These are phyloP conservation scores for Kingdonia uniflora DNA, from an alignment of 164 flowering plant species.

Conservation along the genomic window DNA sequence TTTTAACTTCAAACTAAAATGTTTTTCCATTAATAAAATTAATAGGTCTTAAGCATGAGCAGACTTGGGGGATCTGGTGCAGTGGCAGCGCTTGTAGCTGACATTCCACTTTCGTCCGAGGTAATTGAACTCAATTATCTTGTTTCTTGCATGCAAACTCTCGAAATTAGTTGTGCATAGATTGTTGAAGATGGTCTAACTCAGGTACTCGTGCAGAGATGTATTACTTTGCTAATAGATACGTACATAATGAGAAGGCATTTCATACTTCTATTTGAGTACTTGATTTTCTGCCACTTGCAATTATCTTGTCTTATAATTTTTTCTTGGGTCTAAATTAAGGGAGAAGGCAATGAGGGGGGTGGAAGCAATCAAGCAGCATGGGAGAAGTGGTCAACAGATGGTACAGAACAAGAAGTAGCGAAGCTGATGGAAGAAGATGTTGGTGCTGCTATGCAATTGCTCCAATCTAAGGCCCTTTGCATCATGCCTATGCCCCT, in stretches of 20 bases:
- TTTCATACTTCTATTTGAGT: too few relatives aligned
- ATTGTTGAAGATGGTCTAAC: too few relatives aligned
- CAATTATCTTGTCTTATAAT: too few relatives aligned
- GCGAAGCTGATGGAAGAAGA: slow-evolving; percentile 86
- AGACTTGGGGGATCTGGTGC: slow-evolving; percentile 94
- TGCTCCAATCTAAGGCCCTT: slow-evolving; percentile 73
- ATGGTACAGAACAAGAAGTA: slow-evolving; percentile 66
- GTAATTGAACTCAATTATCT: slow-evolving; percentile 26
- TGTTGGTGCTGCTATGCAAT: slow-evolving; percentile 77
- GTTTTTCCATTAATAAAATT: background rate
- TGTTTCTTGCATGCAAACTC: too few relatives aligned
- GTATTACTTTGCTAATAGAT: too few relatives aligned
- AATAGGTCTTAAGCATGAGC: slow-evolving; percentile 98
- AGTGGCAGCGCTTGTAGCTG: slow-evolving; percentile 90
- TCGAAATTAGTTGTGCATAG: too few relatives aligned
- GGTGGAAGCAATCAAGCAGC: slow-evolving; percentile 34
- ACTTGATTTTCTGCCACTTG: too few relatives aligned
- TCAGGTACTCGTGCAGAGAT: too few relatives aligned
- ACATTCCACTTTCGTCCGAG: slow-evolving; percentile 81
- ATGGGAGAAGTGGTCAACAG: slow-evolving; percentile 81
- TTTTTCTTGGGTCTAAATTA: background rate
- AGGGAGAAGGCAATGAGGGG: slow-evolving; percentile 49
- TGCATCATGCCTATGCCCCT: slow-evolving; percentile 82
- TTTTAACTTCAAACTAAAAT: background rate
- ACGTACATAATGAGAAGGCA: too few relatives aligned